These are phyloP conservation scores for Amylostereum chailletii DNA, from an alignment of 1,284 basidiomycete genomes.

Conservation along the genomic window DNA sequence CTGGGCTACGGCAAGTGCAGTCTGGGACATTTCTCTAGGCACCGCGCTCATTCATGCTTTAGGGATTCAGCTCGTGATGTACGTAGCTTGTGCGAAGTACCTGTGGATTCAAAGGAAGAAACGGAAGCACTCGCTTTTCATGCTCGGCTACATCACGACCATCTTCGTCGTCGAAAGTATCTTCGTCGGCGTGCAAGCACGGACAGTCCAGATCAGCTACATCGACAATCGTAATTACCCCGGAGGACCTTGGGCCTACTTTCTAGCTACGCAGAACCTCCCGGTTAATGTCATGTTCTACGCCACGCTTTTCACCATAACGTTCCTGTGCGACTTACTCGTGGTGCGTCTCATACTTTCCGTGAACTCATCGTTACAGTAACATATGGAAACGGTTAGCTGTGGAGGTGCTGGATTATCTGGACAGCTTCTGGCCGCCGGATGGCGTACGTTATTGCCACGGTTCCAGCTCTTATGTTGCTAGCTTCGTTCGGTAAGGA, in stretches of 20 bases:
- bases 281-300: constrained; percentile 13
- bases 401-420: constrained; percentile 18
- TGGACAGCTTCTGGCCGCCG: constrained; percentile 8
- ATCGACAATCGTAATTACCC: constrained; percentile 24
- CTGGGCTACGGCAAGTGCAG: not conserved
- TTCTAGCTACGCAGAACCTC: constrained; percentile 8
- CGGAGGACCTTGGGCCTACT: constrained; percentile 17
- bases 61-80: not conserved
- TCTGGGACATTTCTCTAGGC: too few species aligned
- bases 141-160: constrained; percentile 17
- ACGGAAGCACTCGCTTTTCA: not conserved
- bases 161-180: constrained; percentile 22
- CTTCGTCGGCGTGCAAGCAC: constrained; percentile 19
- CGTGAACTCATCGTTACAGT: not conserved
- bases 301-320: constrained; percentile 13
- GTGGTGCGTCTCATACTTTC: constrained; percentile 14
- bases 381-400: constrained; percentile 7
- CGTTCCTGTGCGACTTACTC: constrained; percentile 18
- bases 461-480: not conserved
- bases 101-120: not conserved
- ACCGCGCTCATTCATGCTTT: too few species aligned
- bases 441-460: not conserved
- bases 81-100: not conserved
- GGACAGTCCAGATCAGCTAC: constrained; percentile 18
- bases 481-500: not conserved